Conservation (phyloP, 106 monocot species). For the Dioscorea alata region DNA sequence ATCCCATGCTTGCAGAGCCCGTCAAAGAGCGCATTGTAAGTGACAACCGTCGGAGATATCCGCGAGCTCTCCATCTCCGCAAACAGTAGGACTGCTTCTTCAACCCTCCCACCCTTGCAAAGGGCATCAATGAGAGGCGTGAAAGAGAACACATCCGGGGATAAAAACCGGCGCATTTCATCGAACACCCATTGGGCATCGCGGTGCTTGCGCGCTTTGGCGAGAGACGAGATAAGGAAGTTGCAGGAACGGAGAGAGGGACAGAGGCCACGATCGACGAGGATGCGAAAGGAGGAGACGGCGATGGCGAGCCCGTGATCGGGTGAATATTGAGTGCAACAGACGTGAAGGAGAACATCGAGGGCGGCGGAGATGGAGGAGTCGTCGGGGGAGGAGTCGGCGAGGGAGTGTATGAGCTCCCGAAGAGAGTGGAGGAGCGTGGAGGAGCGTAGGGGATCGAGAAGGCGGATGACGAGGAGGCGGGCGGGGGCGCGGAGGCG, state of each 20-base stretch:
- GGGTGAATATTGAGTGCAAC: conserved; percentile 31
- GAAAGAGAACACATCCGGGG: conserved; percentile 56
- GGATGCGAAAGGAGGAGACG: conserved; percentile 31
- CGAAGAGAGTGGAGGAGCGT: background rate
- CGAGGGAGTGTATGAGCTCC: conserved; percentile 17
- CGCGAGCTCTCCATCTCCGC: conserved; percentile 55
- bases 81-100: conserved; percentile 43
- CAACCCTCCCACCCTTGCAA: conserved; percentile 47
- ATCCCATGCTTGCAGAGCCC: conserved; percentile 65
- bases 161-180: conserved; percentile 46
- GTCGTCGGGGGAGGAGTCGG: conserved; percentile 7
- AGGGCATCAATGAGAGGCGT: conserved; percentile 47
- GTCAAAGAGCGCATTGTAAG: conserved; percentile 75
- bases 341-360: conserved; percentile 44
- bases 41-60: conserved; percentile 42
- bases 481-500: conserved; percentile 19
- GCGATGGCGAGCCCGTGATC: conserved; percentile 15
- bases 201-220: conserved; percentile 2
- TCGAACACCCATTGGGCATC: conserved; percentile 50
- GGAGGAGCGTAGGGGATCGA: conserved; percentile 15
- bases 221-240: conserved; percentile 32
- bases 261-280: conserved; percentile 28
- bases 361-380: conserved; percentile 4
- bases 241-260: conserved; percentile 58
- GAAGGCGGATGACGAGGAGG: conserved; percentile 14